phyloP scores from a whole-genome alignment of 139 green algal species.

The Tetraselmis striata region DNA sequence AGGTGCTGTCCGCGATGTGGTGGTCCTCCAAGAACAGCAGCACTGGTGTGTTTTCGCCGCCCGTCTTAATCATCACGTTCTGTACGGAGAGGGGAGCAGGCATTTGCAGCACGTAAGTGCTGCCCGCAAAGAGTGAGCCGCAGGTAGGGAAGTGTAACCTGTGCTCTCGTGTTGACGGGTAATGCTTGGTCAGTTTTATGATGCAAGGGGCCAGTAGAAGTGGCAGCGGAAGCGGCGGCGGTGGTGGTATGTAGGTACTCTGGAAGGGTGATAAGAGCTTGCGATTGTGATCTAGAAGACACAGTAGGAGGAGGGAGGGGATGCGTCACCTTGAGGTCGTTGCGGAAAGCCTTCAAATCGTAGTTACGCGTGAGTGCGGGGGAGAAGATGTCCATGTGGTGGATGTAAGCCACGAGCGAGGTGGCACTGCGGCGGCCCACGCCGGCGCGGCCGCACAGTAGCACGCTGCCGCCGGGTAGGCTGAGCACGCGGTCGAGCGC shows the following conservation, averaged over 20 bases:
- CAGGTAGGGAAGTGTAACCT: too few species aligned
- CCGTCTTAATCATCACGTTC: slow-evolving; percentile 36
- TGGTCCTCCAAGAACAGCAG: slow-evolving; percentile 73
- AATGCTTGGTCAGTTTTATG: too few species aligned
- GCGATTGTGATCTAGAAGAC: too few species aligned
- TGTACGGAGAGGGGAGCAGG: neutral
- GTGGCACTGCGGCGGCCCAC: slow-evolving; percentile 45
- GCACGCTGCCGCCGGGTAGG: slow-evolving; percentile 38
- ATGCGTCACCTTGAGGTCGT: slow-evolving; percentile 67
- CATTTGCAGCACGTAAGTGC: too few species aligned
- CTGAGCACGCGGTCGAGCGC: slow-evolving; percentile 56
- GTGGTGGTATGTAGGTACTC: too few species aligned
- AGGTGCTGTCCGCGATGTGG: slow-evolving; percentile 30
- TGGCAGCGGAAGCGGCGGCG: too few species aligned
- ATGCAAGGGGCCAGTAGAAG: too few species aligned
- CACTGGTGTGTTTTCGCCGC: slow-evolving; percentile 44
- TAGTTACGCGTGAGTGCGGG: slow-evolving; percentile 36
- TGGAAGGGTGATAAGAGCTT: too few species aligned
- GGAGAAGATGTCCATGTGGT: slow-evolving; percentile 46
- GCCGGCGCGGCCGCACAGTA: slow-evolving; percentile 51
- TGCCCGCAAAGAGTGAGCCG: too few species aligned
- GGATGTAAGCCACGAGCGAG: slow-evolving; percentile 63
- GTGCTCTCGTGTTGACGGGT: too few species aligned
- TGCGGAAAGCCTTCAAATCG: slow-evolving; percentile 48
- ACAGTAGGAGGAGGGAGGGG: too few species aligned